phyloP scores from a whole-genome alignment of 2,329 filamentous ascomycete genomes.

The Fusarium goolgardi region DNA sequence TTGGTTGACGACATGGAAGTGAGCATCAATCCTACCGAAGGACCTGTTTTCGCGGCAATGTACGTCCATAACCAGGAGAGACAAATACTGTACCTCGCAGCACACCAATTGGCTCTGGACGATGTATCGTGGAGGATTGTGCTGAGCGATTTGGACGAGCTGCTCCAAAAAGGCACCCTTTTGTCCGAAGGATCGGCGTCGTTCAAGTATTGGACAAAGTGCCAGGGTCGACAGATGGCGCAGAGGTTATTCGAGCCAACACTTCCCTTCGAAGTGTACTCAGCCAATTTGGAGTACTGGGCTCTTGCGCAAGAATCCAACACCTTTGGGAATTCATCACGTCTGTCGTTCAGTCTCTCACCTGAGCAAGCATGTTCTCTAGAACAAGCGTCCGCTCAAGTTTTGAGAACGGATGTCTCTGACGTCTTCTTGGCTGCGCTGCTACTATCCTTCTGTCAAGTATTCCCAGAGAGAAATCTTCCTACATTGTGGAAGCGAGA shows the following conservation, averaged over 20 bases:
- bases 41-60: conserved; percentile 63
- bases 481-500: conserved; percentile 68
- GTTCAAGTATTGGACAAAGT: conserved; percentile 63
- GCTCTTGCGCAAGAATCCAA: conserved; percentile 57
- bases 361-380: conserved; percentile 58
- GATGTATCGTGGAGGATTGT: conserved; percentile 63
- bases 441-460: conserved; percentile 65
- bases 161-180: conserved; percentile 59
- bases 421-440: conserved; percentile 67
- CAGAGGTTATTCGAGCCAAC: conserved; percentile 47
- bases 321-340: conserved; percentile 58
- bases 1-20: conserved; percentile 57
- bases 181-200: conserved; percentile 59
- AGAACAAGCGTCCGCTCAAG: conserved; percentile 56
- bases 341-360: conserved; percentile 57
- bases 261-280: conserved; percentile 55
- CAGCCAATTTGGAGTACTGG: conserved; percentile 62
- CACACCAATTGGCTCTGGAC: conserved; percentile 65
- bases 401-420: conserved; percentile 63
- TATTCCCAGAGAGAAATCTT: conserved; percentile 62
- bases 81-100: conserved; percentile 62
- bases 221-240: conserved; percentile 55
- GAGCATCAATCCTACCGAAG: conserved; percentile 61
- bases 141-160: conserved; percentile 61
- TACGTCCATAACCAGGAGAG: conserved; percentile 60